Evolutionary conservation across 148 eudicot species (phyloP).

Genomic region (Camellia lanceoleosa): DNA sequence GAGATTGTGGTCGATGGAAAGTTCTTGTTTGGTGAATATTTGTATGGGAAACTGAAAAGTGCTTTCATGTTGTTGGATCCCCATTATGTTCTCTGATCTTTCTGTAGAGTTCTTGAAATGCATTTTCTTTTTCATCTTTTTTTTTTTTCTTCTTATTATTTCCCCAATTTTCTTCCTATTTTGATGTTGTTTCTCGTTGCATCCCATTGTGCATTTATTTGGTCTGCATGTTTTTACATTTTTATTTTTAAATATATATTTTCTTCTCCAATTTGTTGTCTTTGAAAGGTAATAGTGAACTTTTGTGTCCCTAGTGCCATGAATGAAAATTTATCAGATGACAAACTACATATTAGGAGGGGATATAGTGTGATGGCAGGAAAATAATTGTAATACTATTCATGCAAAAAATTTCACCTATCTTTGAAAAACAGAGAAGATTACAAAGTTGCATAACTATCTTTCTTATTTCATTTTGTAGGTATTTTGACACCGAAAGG

Average conservation of each 20-base stretch:
- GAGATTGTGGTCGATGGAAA: neutral
- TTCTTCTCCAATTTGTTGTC: neutral
- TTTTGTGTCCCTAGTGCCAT: neutral
- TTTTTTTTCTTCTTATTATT: neutral
- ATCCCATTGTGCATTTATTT: neutral
- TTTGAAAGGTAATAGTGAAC: neutral
- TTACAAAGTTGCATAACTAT: slow-evolving; percentile 3
- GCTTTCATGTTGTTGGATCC: neutral
- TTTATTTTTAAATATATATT: neutral
- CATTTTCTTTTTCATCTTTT: neutral
- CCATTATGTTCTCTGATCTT: slow-evolving; percentile 12
- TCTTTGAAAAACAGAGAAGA: neutral
- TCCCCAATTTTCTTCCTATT: neutral
- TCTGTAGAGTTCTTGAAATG: neutral
- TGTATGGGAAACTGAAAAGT: too few species aligned
- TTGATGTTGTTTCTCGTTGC: slow-evolving; percentile 4
- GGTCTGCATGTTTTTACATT: neutral
- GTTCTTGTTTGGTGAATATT: neutral
- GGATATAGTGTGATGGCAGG: too few species aligned
- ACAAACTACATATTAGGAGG: neutral
- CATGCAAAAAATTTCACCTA: neutral
- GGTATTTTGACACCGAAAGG: slow-evolving; percentile 27
- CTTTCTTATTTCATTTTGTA: slow-evolving; percentile 8
- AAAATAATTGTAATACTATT: neutral
- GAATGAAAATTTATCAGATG: neutral